Evolutionary conservation across 2,329 filamentous ascomycete genomes (phyloP).

Genomic region (Penicillium decumbens): DNA sequence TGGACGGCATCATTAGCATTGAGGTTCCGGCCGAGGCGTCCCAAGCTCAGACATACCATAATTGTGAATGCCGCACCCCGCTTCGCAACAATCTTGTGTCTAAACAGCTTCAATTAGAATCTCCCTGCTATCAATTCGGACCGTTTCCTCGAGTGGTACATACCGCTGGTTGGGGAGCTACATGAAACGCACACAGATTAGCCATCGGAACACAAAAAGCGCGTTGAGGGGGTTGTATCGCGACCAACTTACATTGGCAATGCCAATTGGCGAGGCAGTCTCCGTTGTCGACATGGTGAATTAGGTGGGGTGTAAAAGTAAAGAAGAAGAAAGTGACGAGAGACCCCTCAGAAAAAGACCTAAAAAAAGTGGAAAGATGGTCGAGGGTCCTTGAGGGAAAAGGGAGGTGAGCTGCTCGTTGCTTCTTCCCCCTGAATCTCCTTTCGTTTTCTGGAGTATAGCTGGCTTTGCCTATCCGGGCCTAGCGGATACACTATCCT

Average conservation of each 20-base stretch:
- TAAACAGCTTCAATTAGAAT: slow-evolving; percentile 34
- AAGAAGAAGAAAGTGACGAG: slow-evolving; percentile 17
- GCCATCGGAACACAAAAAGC: slow-evolving; percentile 1
- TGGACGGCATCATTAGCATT: slow-evolving; percentile 24
- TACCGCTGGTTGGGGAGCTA: slow-evolving; percentile 67
- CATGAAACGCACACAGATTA: slow-evolving; percentile 15
- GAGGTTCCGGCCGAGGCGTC: not conserved
- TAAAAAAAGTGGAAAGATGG: slow-evolving; percentile 9
- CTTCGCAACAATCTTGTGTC: slow-evolving; percentile 69
- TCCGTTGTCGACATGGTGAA: slow-evolving; percentile 55
- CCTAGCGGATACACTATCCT: slow-evolving; percentile 15
- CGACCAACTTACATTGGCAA: slow-evolving; percentile 61
- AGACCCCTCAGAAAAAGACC: slow-evolving; percentile 12
- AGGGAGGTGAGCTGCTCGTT: slow-evolving; percentile 20
- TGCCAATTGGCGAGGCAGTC: slow-evolving; percentile 64
- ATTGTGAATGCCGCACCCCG: slow-evolving; percentile 98
- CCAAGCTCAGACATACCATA: slow-evolving; percentile 63
- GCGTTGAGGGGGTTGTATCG: slow-evolving; percentile 1
- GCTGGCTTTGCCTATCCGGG: slow-evolving; percentile 26
- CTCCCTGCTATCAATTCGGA: slow-evolving; percentile 5
- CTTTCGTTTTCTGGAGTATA: slow-evolving; percentile 30
- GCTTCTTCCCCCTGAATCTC: slow-evolving; percentile 28
- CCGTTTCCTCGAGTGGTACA: slow-evolving; percentile 41
- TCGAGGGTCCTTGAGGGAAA: slow-evolving; percentile 15
- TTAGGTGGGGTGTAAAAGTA: slow-evolving; percentile 19